Base-by-base conservation (phyloP, 2,329 filamentous ascomycete species). In the Colletotrichum neosansevieriae region DNA sequence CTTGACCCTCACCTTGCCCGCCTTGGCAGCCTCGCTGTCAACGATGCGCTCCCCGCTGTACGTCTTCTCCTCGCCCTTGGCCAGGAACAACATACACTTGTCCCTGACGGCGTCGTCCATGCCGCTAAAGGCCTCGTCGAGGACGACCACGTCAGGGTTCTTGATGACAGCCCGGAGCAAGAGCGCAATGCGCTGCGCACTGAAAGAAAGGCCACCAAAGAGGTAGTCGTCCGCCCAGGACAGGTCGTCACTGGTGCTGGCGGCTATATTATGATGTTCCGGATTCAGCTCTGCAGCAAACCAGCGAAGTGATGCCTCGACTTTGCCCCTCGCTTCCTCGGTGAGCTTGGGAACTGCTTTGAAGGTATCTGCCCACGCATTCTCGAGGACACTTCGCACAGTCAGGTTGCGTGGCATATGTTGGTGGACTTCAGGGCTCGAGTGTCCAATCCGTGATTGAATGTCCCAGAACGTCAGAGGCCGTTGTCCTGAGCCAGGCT, bases 381-480 rank as follows among this genome's bases (percentile, higher is more conserved):
- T 95, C 76, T 96, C 93, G 0, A 99, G 78, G 0, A 93, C 87
- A 57, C 91, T 86, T 2, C 93, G 88, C 10, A 97, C 81, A 0
- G 90, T 91, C 53, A 97, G 83, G 40, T 87, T 84, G 56, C 91
- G 90, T 0, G 96, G 95, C 81, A 98, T 98, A 78, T 97, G 94
- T 59, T 93, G 91, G 75, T 98, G 94, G 4, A 98, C 92, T 77
- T 98, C 96, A 0, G 96, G 96, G 70, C 93, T 97, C 0, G 94
- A 96, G 77, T 98, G 94, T 11, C 96, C 96, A 72, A 99, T 93
- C 24, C 93, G 90, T 0, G 90, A 86, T 77, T 98, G 96, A 7
- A 99, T 89, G 71, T 98, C 94, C 84, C 97, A 98, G 67, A 98
- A 92, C 0, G 93, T 97, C 38, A 98, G 89, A 0, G 93, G 94